Conservation (phyloP, 352 stramenopile genomes). For the Globisporangium yorkense region DNA sequence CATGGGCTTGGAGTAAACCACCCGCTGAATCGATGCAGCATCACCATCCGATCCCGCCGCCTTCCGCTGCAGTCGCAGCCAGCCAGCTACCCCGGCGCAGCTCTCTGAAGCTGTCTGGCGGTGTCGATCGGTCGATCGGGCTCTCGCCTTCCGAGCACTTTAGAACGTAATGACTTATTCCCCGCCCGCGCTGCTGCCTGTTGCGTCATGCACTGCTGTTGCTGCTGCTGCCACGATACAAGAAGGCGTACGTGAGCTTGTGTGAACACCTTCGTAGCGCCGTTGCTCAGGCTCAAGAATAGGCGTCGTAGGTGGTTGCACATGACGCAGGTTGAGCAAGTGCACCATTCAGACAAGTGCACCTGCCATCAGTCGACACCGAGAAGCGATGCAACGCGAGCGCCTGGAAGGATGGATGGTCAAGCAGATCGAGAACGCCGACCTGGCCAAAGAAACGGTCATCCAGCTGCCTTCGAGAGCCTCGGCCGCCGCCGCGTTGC, state of each 20-base stretch:
- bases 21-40: neutral
- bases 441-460: constrained; percentile 59
- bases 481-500: neutral
- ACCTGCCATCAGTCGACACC: neutral
- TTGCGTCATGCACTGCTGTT: neutral
- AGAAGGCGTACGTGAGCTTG: too few relatives aligned
- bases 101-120: too few relatives aligned
- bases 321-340: too few relatives aligned
- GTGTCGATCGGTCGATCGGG: neutral
- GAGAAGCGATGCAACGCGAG: constrained; percentile 46
- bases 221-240: neutral
- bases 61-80: too few relatives aligned
- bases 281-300: too few relatives aligned
- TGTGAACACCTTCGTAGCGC: too few relatives aligned
- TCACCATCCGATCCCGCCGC: neutral
- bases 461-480: constrained; percentile 37
- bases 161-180: neutral
- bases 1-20: constrained; percentile 78
- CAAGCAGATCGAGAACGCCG: constrained; percentile 57
- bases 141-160: neutral
- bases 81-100: too few relatives aligned
- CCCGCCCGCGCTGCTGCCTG: neutral
- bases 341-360: too few relatives aligned
- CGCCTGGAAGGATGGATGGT: constrained; percentile 77
- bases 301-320: too few relatives aligned